Percentiles rank a stretch among this genome's conserved stretches.
Evolutionary conservation across 2,329 filamentous ascomycete genomes (phyloP).

Genomic region (Colletotrichum liriopes): DNA sequence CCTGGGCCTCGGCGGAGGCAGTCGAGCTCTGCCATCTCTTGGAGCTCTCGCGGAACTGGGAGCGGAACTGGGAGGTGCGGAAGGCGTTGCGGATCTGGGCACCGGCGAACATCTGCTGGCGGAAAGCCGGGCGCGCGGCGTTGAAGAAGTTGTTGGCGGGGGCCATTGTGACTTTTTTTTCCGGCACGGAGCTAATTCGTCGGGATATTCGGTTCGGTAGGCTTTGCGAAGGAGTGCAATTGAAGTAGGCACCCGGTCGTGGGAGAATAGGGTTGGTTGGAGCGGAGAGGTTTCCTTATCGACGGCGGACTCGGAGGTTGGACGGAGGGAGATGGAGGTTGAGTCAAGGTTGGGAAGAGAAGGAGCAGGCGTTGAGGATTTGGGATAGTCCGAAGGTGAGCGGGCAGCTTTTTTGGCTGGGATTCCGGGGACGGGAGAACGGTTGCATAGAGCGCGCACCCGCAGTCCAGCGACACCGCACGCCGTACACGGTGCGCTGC

Average conservation of each 20-base stretch:
- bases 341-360: slow-evolving; percentile 37
- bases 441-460: slow-evolving; percentile 21
- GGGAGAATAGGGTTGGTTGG: slow-evolving; percentile 7
- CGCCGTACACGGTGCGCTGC: not conserved
- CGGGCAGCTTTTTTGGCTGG: slow-evolving; percentile 35
- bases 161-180: slow-evolving; percentile 55
- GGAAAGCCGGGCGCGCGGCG: slow-evolving; percentile 70
- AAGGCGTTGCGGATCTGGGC: slow-evolving; percentile 70
- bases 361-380: slow-evolving; percentile 35
- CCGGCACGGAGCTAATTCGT: not conserved
- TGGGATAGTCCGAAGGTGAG: slow-evolving; percentile 36
- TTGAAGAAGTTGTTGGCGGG: slow-evolving; percentile 67
- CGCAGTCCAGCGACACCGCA: slow-evolving; percentile 6
- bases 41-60: slow-evolving; percentile 57
- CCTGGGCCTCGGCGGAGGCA: slow-evolving; percentile 61
- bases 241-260: slow-evolving; percentile 1
- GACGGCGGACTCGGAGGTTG: slow-evolving; percentile 20
- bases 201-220: not conserved
- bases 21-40: slow-evolving; percentile 82
- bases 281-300: slow-evolving; percentile 32
- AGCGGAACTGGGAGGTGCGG: slow-evolving; percentile 59
- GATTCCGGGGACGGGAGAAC: slow-evolving; percentile 7
- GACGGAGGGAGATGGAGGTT: slow-evolving; percentile 26
- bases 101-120: slow-evolving; percentile 66
- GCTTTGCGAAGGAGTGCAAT: slow-evolving; percentile 1